A percentile compares a stretch with the other conserved stretches of the same genome.
Conservation (phyloP, 2,329 filamentous ascomycete genomes). For the Talaromyces sp. region DNA sequence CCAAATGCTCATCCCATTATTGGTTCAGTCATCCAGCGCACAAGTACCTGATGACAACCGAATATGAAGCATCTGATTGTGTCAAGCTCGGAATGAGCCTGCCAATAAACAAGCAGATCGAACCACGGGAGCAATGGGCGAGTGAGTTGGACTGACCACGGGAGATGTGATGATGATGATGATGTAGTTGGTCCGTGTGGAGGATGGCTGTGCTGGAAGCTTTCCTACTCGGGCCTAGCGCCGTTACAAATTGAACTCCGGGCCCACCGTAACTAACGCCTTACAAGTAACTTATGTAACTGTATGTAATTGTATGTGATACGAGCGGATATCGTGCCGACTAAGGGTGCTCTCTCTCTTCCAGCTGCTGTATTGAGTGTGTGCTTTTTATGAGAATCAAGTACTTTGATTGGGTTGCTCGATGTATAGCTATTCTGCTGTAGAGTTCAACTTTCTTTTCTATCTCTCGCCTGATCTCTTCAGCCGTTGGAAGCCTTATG, state of each 20-base stretch:
- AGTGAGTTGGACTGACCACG: slow-evolving; percentile 8
- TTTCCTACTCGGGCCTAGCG: slow-evolving; percentile 1
- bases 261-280: not conserved
- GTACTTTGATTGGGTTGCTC: not conserved
- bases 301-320: not conserved
- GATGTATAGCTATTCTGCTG: not conserved
- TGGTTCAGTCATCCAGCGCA: not conserved
- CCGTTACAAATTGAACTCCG: not conserved
- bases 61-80: not conserved
- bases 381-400: not conserved
- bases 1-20: not conserved
- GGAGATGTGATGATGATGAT: slow-evolving; percentile 16
- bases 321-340: not conserved
- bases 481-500: not conserved
- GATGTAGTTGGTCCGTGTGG: slow-evolving; percentile 16
- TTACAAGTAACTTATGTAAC: not conserved
- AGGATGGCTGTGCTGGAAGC: slow-evolving; percentile 15
- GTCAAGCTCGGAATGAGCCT: not conserved
- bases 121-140: not conserved
- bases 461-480: not conserved
- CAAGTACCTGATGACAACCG: not conserved
- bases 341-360: not conserved
- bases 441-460: not conserved
- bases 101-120: not conserved
- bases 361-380: not conserved